Percentiles rank a stretch among this genome's conserved stretches.
Evolutionary conservation across 805 yeast species (phyloP).

Genomic region (Candida manassasensis): DNA sequence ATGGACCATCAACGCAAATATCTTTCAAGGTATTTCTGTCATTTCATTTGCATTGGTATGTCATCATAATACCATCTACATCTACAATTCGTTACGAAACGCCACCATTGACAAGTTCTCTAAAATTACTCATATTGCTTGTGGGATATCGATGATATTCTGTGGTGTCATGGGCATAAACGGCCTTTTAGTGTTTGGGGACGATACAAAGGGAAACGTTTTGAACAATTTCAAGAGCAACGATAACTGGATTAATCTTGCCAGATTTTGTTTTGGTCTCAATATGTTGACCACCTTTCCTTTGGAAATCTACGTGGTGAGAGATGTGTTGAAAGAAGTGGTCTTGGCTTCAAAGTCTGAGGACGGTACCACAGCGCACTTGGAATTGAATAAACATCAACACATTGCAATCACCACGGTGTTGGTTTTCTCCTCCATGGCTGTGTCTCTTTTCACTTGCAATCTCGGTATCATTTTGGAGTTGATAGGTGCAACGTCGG

Average conservation of each 20-base stretch:
- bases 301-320: constrained; percentile 80
- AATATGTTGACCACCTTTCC: constrained; percentile 94
- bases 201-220: constrained; percentile 78
- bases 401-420: constrained; percentile 65
- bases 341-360: constrained; percentile 23
- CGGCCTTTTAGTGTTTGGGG: constrained; percentile 73
- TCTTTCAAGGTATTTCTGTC: constrained; percentile 90
- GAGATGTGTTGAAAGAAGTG: constrained; percentile 79
- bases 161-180: constrained; percentile 74
- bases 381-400: constrained; percentile 40
- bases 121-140: constrained; percentile 76
- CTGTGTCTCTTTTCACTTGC: constrained; percentile 74
- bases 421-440: constrained; percentile 65
- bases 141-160: constrained; percentile 73
- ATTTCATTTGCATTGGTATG: constrained; percentile 94
- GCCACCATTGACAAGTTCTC: constrained; percentile 77
- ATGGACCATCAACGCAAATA: constrained; percentile 53
- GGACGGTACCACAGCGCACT: constrained; percentile 28
- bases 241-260: constrained; percentile 75
- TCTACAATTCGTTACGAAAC: constrained; percentile 73
- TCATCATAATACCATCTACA: constrained; percentile 90
- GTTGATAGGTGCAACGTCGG: constrained; percentile 88
- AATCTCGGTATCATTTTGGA: constrained; percentile 87
- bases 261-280: constrained; percentile 85
- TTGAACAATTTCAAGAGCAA: constrained; percentile 78